Conservation (phyloP, 2,329 filamentous ascomycete species). For the Colletotrichum liaoningense region DNA sequence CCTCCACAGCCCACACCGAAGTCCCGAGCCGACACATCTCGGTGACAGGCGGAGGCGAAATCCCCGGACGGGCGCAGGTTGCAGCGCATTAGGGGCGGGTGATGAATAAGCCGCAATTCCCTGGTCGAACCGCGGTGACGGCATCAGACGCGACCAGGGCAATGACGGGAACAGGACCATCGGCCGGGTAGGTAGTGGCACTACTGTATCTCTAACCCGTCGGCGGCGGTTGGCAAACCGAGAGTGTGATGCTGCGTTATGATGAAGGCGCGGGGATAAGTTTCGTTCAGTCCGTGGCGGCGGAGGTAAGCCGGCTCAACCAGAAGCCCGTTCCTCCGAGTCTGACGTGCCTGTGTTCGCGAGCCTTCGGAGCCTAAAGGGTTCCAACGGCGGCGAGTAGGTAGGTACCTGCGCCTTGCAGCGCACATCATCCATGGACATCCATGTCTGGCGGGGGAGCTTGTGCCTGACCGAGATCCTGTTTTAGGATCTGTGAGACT, state of each 20-base stretch:
- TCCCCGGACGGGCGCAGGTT: conserved; percentile 8
- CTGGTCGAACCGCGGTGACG: background rate
- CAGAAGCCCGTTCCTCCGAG: conserved; percentile 23
- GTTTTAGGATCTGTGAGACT: conserved; percentile 2
- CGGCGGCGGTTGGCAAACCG: background rate
- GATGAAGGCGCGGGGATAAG: conserved; percentile 13
- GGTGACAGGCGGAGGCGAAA: conserved; percentile 28
- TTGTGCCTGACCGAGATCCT: conserved; percentile 19
- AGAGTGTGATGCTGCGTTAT: background rate
- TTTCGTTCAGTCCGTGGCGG: background rate
- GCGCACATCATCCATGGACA: conserved; percentile 3
- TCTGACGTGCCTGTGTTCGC: background rate
- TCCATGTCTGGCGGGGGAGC: conserved; percentile 8
- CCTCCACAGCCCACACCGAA: conserved; percentile 34
- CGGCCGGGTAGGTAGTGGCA: conserved; percentile 10
- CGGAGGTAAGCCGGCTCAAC: conserved; percentile 32
- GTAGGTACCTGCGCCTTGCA: background rate
- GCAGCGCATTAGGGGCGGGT: conserved; percentile 24
- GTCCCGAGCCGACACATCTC: conserved; percentile 27
- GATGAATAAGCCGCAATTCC: conserved; percentile 14
- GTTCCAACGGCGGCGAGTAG: background rate
- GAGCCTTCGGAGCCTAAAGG: background rate
- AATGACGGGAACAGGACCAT: background rate
- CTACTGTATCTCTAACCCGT: background rate
- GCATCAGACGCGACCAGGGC: conserved; percentile 1